Base-by-base conservation (phyloP, 768 basidiomycete species). In the Candolleomyces aberdarensis region DNA sequence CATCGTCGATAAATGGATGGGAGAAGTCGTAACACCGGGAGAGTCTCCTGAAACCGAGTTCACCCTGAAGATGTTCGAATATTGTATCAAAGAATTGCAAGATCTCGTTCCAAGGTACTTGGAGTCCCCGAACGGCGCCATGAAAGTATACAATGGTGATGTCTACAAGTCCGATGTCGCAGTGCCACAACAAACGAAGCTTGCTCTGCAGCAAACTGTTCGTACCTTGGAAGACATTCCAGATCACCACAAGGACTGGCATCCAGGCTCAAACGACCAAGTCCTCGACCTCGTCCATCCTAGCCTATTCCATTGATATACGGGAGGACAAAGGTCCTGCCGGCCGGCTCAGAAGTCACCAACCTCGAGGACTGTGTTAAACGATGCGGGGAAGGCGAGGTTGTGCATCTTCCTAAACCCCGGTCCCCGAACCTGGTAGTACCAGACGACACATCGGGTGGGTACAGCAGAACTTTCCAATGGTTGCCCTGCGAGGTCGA, bases 151-250 rank as follows among this genome's bases (percentile, higher is more conserved):
- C 59, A 51, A 59, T 22, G 57, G 57, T 2, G 65, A 61, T 22
- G 64, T 68, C 52, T 57, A 62, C 43, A 66, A 63, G 29, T 73
- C 73, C 13, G 75, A 76, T 63, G 51, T 55, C 20, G 71, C 74
- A 20, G 59, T 76, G 26, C 59, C 75, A 1, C 44, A 32, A 0
- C 47, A 62, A 3, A 36, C 72, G 36, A 63, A 58, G n/a, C 47
- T 63, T 5, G 54, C 47, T 36, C 11, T 36, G 36, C 36, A 36
- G 36, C 36, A 36, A 36, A 5, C 36, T 36, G 36, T 36, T 36
- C 36, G 36, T 36, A 36, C 11, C 36, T 36, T 36, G 36, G 36
- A 36, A 36, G 36, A 36, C 6, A 11, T 36, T 36, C 36, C 36
- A 36, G 36, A 36, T 36, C 36, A 36, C 36, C 36, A 36, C 36